Conservation (phyloP, 176 grass and related monocot species). For the Musa acuminata region DNA sequence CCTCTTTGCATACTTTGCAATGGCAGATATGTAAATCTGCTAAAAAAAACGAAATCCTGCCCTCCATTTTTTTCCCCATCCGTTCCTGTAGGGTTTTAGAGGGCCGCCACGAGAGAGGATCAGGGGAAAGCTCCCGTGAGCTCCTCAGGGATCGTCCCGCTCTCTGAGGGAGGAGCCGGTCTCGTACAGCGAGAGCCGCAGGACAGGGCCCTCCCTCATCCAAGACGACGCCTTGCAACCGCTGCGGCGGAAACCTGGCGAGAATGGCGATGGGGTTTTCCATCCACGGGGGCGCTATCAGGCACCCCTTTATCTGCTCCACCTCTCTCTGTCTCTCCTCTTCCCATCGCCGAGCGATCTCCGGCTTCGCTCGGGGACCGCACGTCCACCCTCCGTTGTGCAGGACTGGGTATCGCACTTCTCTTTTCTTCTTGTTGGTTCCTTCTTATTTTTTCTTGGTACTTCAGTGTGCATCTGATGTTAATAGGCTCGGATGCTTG, state of each 20-base stretch:
- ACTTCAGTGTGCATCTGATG: not conserved
- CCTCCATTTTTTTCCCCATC: too few species aligned
- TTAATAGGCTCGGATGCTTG: not conserved
- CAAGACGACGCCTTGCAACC: slow-evolving; percentile 2
- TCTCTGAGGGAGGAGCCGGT: too few species aligned
- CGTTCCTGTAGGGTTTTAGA: too few species aligned
- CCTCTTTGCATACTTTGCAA: too few species aligned
- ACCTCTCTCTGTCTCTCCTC: slow-evolving; percentile 22
- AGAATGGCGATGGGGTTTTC: slow-evolving; percentile 35
- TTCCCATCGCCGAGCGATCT: slow-evolving; percentile 8
- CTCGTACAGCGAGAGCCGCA: too few species aligned
- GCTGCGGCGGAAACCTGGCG: slow-evolving; percentile 36
- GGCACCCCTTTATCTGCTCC: slow-evolving; percentile 22
- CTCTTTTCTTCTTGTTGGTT: too few species aligned
- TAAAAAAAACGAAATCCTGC: too few species aligned
- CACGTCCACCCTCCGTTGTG: not conserved
- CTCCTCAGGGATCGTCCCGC: too few species aligned
- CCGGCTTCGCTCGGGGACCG: not conserved
- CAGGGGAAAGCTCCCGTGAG: too few species aligned
- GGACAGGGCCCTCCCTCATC: not conserved
- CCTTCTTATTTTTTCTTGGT: not conserved
- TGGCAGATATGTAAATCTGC: too few species aligned
- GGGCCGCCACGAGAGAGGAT: too few species aligned
- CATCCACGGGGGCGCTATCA: slow-evolving; percentile 25
- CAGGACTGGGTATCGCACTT: not conserved